Evolutionary conservation across 1,284 basidiomycete genomes (phyloP), one percentile per base, ranked within the genome.

Genomic region (Limonomyces culmigenus): DNA sequence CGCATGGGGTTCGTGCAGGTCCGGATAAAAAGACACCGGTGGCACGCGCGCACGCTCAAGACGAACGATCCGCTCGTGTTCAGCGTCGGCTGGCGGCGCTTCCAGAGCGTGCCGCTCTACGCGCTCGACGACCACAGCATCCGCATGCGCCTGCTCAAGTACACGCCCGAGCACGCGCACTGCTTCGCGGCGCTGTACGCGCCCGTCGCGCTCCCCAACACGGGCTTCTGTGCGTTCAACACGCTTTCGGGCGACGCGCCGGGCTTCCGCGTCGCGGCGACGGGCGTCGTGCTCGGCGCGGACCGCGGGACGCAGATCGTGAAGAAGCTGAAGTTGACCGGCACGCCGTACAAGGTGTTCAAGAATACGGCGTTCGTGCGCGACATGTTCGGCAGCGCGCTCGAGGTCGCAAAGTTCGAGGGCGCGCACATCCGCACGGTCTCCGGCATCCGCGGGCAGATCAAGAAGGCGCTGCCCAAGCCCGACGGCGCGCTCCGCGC

Each of bases 101-200:
- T 98, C 65, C 93, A 99, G 56, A 81, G 75, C 0, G 64, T 95
- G 18, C 93, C 93, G 1, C 81, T 97, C 45, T 99, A 97, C 56
- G 89, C 88, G 17, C 64, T 99, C 19, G 95, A 99, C 55, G 93
- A 99, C 53, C 88, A 95, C 49, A 87, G 83, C 3, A 89, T 93
- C 45, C 81, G 95, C 19, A 97, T 98, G 75, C 84, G 95, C 33
- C 87, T 97, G 84, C 80, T 99, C 56, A 98, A 99, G 62, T 99
- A 99, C 54, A 97, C 95, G 0, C 93, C 93, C 0, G 95, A 98
- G 57, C 93, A 99, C 51, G 96, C 95, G 89, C 95, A 98, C 54
- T 98, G 93, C 50, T 87, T 83, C 48, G 93, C 93, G 2, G 93
- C 92, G 0, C 97, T 98, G 58, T 96, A 92, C 51, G 91, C 86